phyloP scores from a whole-genome alignment of 768 basidiomycete genomes.

The Trametes maxima region DNA sequence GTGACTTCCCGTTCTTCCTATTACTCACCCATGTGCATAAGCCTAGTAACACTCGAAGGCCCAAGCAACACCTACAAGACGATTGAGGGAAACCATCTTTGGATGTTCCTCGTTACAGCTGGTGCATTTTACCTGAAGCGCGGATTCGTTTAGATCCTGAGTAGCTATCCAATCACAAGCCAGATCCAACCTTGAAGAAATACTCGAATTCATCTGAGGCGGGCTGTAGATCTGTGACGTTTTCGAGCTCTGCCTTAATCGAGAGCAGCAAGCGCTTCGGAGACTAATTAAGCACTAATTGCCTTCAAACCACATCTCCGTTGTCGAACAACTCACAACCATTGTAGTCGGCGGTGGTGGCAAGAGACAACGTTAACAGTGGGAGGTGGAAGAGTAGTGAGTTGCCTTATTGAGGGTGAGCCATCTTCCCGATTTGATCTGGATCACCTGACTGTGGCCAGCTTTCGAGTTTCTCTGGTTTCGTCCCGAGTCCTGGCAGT shows the following conservation, averaged over 20 bases:
- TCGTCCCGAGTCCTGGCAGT: not conserved
- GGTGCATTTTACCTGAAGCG: conserved; percentile 70
- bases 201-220: conserved; percentile 72
- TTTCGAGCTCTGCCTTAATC: conserved; percentile 81
- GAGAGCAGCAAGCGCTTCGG: conserved; percentile 59
- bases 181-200: conserved; percentile 64
- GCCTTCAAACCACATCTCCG: not conserved
- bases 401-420: conserved; percentile 2
- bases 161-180: not conserved
- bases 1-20: conserved; percentile 72
- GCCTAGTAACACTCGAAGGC: not conserved
- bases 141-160: conserved; percentile 1
- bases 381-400: not conserved
- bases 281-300: not conserved
- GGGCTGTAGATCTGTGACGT: conserved; percentile 70
- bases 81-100: conserved; percentile 72
- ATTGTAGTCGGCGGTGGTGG: conserved; percentile 2
- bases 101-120: conserved; percentile 79
- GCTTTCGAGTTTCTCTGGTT: conserved; percentile 15
- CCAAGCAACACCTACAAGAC: conserved; percentile 45
- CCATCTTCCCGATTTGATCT: conserved; percentile 16
- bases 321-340: conserved; percentile 18
- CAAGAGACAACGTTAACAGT: not conserved
- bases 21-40: not conserved
- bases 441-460: conserved; percentile 9